Conservation (phyloP, 768 basidiomycete genomes). For the Cystobasidium tubakii region DNA sequence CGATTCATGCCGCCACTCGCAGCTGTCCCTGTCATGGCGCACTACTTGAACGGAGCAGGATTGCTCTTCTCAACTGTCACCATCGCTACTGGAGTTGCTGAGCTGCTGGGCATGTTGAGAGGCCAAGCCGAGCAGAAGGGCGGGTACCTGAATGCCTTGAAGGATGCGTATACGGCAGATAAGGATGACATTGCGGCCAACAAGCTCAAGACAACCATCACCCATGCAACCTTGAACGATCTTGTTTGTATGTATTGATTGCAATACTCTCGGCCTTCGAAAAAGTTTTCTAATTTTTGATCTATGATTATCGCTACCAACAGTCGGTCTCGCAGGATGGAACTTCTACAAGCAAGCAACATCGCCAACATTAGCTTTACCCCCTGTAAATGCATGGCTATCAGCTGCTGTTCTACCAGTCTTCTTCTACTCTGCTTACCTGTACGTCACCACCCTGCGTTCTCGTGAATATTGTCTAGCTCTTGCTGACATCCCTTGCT, state of each 20-base stretch:
- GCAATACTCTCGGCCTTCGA: too few relatives aligned
- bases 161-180: conserved; percentile 40
- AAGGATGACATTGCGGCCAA: conserved; percentile 43
- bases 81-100: conserved; percentile 47
- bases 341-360: conserved; percentile 45
- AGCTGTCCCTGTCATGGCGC: conserved; percentile 44
- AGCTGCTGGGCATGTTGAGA: conserved; percentile 48
- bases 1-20: conserved; percentile 45
- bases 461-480: conserved; percentile 40
- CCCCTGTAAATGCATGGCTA: conserved; percentile 40
- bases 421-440: conserved; percentile 46
- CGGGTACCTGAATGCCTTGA: conserved; percentile 28
- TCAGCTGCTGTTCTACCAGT: conserved; percentile 45
- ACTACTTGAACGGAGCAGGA: conserved; percentile 48
- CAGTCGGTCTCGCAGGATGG: conserved; percentile 15
- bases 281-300: too few relatives aligned
- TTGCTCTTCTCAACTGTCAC: conserved; percentile 46
- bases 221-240: conserved; percentile 48
- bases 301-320: neutral
- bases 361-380: conserved; percentile 42
- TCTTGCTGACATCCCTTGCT: neutral
- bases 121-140: conserved; percentile 44
- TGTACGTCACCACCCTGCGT: conserved; percentile 46
- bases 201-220: conserved; percentile 48
- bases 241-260: conserved; percentile 41